Percentiles rank a stretch among this genome's conserved stretches.
Conservation (phyloP, 306 rosid genomes). For the Lotus japonicus region DNA sequence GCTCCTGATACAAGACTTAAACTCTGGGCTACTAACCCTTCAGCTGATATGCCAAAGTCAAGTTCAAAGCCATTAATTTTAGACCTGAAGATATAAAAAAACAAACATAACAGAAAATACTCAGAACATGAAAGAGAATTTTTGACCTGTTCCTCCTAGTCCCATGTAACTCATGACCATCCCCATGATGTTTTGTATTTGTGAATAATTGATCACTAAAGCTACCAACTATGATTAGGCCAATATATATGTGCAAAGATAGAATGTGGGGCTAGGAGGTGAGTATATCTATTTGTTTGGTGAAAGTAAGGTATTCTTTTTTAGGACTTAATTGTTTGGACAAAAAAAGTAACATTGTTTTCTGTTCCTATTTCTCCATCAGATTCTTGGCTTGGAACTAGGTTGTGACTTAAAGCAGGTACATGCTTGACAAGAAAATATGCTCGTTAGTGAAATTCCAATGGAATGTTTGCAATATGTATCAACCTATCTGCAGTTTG, state of each 20-base stretch:
- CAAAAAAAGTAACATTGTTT: neutral
- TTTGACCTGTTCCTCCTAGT: slow-evolving; percentile 31
- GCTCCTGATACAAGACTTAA: slow-evolving; percentile 8
- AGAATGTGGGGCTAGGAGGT: neutral
- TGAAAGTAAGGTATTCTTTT: slow-evolving; percentile 46
- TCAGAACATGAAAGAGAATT: neutral
- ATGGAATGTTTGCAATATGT: neutral
- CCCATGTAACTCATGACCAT: slow-evolving; percentile 36
- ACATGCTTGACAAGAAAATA: neutral
- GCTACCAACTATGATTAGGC: neutral
- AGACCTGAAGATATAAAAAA: neutral
- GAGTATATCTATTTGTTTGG: slow-evolving; percentile 21
- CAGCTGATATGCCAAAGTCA: slow-evolving; percentile 21
- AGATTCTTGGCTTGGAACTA: slow-evolving; percentile 43
- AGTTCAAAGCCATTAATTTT: neutral
- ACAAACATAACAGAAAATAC: neutral
- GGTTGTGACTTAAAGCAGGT: slow-evolving; percentile 12
- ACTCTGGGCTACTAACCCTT: slow-evolving; percentile 17
- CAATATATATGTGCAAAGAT: slow-evolving; percentile 3
- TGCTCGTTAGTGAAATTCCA: neutral
- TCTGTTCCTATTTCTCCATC: neutral
- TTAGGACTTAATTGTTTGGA: neutral
- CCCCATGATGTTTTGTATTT: slow-evolving; percentile 41
- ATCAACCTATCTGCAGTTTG: neutral
- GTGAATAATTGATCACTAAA: slow-evolving; percentile 5